Percentiles rank a stretch among this genome's conserved stretches.
phyloP scores from a whole-genome alignment of 2,329 filamentous ascomycete genomes.

The Colletotrichum magnum region DNA sequence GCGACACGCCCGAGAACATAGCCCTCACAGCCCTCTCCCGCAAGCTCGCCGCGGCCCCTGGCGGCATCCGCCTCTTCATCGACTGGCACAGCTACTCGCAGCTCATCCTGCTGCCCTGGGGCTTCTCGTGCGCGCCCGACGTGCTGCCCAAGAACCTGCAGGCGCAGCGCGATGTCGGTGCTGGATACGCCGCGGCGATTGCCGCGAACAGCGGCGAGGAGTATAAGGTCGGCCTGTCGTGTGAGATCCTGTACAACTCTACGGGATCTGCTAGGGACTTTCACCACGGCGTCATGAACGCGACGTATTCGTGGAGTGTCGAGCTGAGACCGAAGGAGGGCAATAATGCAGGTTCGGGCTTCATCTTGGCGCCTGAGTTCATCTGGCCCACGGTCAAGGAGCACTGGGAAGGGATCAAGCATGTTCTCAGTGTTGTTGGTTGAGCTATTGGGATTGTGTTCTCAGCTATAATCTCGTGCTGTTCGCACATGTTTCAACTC shows the following conservation, averaged over 20 bases:
- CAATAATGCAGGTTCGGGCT: constrained; percentile 36
- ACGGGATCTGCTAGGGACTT: constrained; percentile 43
- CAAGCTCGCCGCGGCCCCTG: constrained; percentile 53
- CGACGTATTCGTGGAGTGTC: constrained; percentile 44
- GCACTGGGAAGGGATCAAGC: constrained; percentile 43
- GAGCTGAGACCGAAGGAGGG: constrained; percentile 42
- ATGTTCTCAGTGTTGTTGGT: constrained; percentile 27
- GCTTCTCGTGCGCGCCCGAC: constrained; percentile 62
- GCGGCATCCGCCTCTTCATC: constrained; percentile 69
- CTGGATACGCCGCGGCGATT: constrained; percentile 60
- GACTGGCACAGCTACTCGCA: constrained; percentile 73
- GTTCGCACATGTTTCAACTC: no score
- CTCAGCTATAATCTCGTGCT: no score
- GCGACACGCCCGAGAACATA: constrained; percentile 63
- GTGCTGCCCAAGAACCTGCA: constrained; percentile 44
- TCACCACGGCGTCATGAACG: constrained; percentile 42
- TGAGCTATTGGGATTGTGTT: not conserved
- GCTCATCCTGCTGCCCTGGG: constrained; percentile 68
- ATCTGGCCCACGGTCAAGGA: constrained; percentile 44
- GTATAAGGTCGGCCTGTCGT: constrained; percentile 43
- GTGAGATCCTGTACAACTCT: constrained; percentile 44
- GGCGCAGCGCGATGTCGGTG: constrained; percentile 45
- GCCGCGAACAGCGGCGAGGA: constrained; percentile 40
- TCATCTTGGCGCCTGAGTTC: constrained; percentile 42
- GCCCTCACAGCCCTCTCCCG: constrained; percentile 63